Evolutionary conservation across 352 stramenopile genomes (phyloP), one percentile per base, ranked within the genome.

Genomic region (Pythium aristosporum): DNA sequence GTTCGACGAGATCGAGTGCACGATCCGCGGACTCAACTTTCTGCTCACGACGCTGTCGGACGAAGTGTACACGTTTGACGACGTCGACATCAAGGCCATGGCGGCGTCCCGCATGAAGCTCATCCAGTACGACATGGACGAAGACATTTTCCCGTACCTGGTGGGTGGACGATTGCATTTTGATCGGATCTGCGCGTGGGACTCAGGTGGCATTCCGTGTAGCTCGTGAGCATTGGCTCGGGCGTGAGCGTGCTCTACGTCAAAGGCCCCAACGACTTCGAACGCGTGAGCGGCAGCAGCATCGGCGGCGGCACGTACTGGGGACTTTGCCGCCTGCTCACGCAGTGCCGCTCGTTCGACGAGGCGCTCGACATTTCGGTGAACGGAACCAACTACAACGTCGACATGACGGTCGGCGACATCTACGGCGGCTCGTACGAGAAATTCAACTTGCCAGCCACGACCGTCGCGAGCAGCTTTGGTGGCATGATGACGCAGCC

Each of bases 301-400:
- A 98, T 99, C 69, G 98, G 98, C 32, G 98, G 98, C 32, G 98
- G 97, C 34, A 99, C 98, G 0, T 99, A 99, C 80, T 99, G 96
- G 96, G 98, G 98, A 0, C 82, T 99, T 44, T 98, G 96, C 68
- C 89, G 95, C 49, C 67, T 99, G 51, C 73, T 98, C 37, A 98
- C 94, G n/a, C 80, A 90, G 51, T 96, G 85, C 61, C 67, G 80
- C 43, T 85, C 84, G 57, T 96, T 92, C 65, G 87, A 96, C 67
- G 87, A 94, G 60, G 87, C 85, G 20, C 70, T 96, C 41, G 85
- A 96, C 54, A 75, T 92, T 46, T 85, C 80, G 42, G 87, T 93
- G 10, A 67, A 89, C 58, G 87, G 87, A 46, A 83, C 81, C 54
- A 94, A 94, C 68, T 73, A 85, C 58, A 81, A 81, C 21, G 94